Conservation (phyloP, 78 protist species). For the Polysphondylium violaceum region DNA sequence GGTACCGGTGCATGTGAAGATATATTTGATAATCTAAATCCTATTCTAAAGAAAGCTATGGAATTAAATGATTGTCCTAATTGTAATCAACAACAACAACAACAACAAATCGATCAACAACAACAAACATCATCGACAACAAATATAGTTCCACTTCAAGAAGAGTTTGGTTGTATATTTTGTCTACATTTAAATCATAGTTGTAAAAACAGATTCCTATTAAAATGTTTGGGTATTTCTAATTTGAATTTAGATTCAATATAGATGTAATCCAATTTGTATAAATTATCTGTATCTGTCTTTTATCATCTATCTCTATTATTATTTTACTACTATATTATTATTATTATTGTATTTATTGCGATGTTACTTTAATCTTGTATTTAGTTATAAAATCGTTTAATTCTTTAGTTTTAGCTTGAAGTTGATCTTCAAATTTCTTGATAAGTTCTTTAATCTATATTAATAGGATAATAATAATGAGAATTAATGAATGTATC, state of each 20-base stretch:
- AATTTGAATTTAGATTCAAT: not conserved
- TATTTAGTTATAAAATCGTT: constrained; percentile 57
- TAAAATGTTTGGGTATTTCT: constrained; percentile 38
- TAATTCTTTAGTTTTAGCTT: constrained; percentile 53
- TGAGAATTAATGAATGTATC: not conserved
- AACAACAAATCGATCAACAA: too few relatives aligned
- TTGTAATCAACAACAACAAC: constrained; percentile 13
- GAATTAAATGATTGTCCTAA: constrained; percentile 31
- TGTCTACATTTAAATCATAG: constrained; percentile 53
- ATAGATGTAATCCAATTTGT: not conserved
- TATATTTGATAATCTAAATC: constrained; percentile 30
- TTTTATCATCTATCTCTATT: too few relatives aligned
- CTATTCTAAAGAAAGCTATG: constrained; percentile 2
- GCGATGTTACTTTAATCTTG: constrained; percentile 37
- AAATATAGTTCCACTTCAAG: not conserved
- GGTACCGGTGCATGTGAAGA: constrained; percentile 75
- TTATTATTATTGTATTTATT: constrained; percentile 1
- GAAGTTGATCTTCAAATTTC: constrained; percentile 56
- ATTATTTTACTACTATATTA: not conserved
- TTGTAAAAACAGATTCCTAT: constrained; percentile 47
- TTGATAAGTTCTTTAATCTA: constrained; percentile 58
- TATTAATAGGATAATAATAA: not conserved
- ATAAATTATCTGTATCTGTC: not conserved
- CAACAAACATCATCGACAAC: too few relatives aligned
- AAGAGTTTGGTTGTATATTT: constrained; percentile 61